phyloP scores from a whole-genome alignment of 495 filamentous ascomycete genomes.

The Penicillium coffeae region DNA sequence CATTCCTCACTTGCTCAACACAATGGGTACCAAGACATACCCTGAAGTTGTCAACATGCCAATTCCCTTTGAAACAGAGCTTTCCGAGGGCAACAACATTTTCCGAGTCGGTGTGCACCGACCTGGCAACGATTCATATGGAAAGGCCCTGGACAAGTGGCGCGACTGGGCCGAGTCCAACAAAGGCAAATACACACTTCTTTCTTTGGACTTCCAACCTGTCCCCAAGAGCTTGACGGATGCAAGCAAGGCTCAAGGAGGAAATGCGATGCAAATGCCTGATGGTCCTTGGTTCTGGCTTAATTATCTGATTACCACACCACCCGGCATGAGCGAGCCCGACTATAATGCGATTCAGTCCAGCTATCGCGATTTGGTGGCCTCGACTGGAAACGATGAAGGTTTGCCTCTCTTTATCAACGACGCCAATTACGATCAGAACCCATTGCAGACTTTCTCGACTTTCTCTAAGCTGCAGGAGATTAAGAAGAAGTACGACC shows the following conservation, averaged over 20 bases:
- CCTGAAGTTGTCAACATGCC: conserved; percentile 31
- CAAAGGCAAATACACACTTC: conserved; percentile 27
- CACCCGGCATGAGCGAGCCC: conserved; percentile 15
- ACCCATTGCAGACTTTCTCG: conserved; percentile 29
- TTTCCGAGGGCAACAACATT: conserved; percentile 28
- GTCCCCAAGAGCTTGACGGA: conserved; percentile 31
- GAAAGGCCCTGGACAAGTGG: conserved; percentile 21
- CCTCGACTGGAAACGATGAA: conserved; percentile 20
- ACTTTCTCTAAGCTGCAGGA: conserved; percentile 23
- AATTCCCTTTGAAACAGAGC: conserved; percentile 21
- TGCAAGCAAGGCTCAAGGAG: conserved; percentile 31
- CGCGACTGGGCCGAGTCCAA: conserved; percentile 25
- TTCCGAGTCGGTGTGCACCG: conserved; percentile 34
- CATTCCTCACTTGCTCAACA: conserved; percentile 23
- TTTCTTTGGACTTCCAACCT: conserved; percentile 32
- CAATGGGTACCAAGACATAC: conserved; percentile 24
- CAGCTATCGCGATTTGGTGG: conserved; percentile 30
- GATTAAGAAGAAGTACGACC: conserved; percentile 37
- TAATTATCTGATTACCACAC: conserved; percentile 27
- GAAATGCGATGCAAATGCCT: conserved; percentile 37
- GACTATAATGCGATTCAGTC: conserved; percentile 28
- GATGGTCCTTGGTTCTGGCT: conserved; percentile 35
- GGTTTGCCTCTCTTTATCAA: conserved; percentile 33
- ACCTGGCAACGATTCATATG: conserved; percentile 20
- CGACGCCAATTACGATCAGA: conserved; percentile 29